Base-by-base conservation (phyloP, 805 yeast genomes). In the Saturnispora saitoi region DNA sequence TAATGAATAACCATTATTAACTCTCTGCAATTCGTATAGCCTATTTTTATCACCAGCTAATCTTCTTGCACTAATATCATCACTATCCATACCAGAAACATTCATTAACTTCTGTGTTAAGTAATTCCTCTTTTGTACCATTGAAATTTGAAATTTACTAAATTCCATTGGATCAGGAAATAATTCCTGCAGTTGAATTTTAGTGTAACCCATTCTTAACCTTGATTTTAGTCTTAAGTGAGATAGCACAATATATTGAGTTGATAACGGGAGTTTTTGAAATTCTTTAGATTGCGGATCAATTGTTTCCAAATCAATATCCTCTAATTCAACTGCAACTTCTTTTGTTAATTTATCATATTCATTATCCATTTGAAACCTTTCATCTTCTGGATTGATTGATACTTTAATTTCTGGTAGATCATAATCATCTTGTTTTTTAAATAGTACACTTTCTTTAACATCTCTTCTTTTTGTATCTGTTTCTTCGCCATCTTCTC, bases 141-240 rank as follows among this genome's bases (percentile, higher is more conserved):
- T 86, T 56, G 86, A 81, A 52, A 93, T 86, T 63, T 93, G 99
- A 63, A 93, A 93, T 57, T 77, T 82, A 15, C 97, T 89, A 58
- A 93, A 93, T 51, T 89, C 96, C 78, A 86, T 74, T 47, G 90
- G 79, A 58, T 86, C 73, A 0, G 96, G 95, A 57, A 91, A 93
- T 48, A 88, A 68, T 4, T 76, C 69, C 54, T 86, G 86, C 32
- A 93, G 70, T 59, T 93, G 97, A n/a, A 86, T 89, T 49, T 89
- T 86, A 0, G 91, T 73, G 60, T 86, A 90, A 1, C 99, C 99
- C 95, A 93, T 83, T 68, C 99, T 80, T 61, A 93, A 73, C 50
- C 99, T 70, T 0, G 97, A 90, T 52, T 88, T 75, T 24, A 89
- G 68, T 49, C 99, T 65, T 14, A 95, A 73, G 51, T 86, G 87